Conservation (phyloP, 1,284 basidiomycete genomes). For the Vanrija humicola region DNA sequence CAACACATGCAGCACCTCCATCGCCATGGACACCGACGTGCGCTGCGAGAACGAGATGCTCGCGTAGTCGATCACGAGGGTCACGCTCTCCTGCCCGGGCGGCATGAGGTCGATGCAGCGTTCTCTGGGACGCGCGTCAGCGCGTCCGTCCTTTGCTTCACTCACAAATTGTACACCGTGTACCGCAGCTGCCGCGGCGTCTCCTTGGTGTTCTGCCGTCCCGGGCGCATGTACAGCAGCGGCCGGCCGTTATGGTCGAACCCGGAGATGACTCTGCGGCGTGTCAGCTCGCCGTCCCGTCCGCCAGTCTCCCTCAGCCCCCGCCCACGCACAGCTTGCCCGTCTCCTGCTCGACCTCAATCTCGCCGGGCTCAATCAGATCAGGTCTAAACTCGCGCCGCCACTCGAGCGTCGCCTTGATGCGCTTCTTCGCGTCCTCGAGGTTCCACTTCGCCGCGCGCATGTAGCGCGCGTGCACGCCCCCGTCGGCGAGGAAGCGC, state of each 20-base stretch:
- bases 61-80: slow-evolving; percentile 74
- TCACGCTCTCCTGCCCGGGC: slow-evolving; percentile 69
- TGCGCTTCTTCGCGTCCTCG: slow-evolving; percentile 68
- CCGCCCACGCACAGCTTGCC: slow-evolving; percentile 66
- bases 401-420: slow-evolving; percentile 75
- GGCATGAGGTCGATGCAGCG: slow-evolving; percentile 82
- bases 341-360: slow-evolving; percentile 67
- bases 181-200: slow-evolving; percentile 72
- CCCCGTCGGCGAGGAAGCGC: slow-evolving; percentile 67
- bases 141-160: slow-evolving; percentile 11
- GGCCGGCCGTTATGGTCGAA: slow-evolving; percentile 78
- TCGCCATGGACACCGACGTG: slow-evolving; percentile 68
- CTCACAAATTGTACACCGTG: slow-evolving; percentile 76
- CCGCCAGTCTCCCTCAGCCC: background rate
- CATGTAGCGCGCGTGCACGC: slow-evolving; percentile 74
- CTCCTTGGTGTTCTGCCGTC: slow-evolving; percentile 72
- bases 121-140: slow-evolving; percentile 56
- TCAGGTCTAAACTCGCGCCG: slow-evolving; percentile 75
- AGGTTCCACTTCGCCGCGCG: slow-evolving; percentile 78
- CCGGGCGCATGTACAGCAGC: slow-evolving; percentile 77
- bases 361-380: slow-evolving; percentile 70
- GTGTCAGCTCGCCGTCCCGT: too few relatives aligned
- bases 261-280: slow-evolving; percentile 65
- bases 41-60: slow-evolving; percentile 55
- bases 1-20: slow-evolving; percentile 73